Base-by-base conservation (phyloP, 768 basidiomycete species). In the Boletus tomentosulus region DNA sequence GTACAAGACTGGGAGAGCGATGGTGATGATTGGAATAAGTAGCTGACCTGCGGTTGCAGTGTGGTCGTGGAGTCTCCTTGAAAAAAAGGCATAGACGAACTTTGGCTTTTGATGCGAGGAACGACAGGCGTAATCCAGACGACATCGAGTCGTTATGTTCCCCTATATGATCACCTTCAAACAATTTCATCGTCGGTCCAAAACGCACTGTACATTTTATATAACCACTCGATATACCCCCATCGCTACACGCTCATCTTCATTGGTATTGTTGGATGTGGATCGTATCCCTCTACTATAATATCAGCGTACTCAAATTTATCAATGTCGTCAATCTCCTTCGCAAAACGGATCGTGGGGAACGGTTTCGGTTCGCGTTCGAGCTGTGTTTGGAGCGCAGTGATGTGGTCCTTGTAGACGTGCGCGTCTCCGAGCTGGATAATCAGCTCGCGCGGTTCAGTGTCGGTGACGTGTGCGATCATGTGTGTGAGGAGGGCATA, bases 371-470 rank as follows among this genome's bases (percentile, higher is more conserved):
- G 96, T 56, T 82, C 77, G 9, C 97, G 75, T 66, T 78, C 74
- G 35, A 98, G 77, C 69, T 98, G 96, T 42, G 80, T 76, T 66
- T 87, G 73, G 38, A 99, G 79, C n/a, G 94, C 87, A 8, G 86
- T 84, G 30, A 97, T 81, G 62, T 98, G 97, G 65, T 98, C 92
- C 46, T 79, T 76, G 72, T 99, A 98, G 15, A 98, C 91, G 63
- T 99, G 97, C 1, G 97, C 95, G 64, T 99, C 97, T 2, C 97
- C 97, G 60, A 98, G 89, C 70, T 97, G 95, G 57, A 98, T 89
- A 65, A 96, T 78, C 51, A 99, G 83, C 68, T 97, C 95, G 68
- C 88, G 85, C 1, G 97, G 82, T 31, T 86, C 83, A 4, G 91
- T 94, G 42, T 80, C 78, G 12, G 96, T 98, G 54, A 97, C 84